phyloP scores from a whole-genome alignment of 306 rosid species.

The Arachis hypogaea region DNA sequence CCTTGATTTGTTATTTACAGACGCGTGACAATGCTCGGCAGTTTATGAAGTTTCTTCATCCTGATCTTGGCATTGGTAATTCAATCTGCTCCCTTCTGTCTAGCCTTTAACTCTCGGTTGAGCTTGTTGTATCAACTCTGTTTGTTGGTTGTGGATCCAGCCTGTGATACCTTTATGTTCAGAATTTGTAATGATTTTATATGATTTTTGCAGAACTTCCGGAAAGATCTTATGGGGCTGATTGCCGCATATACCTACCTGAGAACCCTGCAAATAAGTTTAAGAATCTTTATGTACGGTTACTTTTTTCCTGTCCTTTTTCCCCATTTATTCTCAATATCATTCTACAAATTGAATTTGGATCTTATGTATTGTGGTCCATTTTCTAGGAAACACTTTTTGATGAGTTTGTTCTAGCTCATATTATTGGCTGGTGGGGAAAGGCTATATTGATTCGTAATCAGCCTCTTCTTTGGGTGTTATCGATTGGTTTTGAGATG shows the following conservation, averaged over 20 bases:
- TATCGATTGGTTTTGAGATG: conserved; percentile 89
- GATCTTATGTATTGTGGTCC: conserved; percentile 20
- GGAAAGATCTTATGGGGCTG: conserved; percentile 95
- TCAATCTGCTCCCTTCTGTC: conserved; percentile 31
- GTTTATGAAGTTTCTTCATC: conserved; percentile 98
- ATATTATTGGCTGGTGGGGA: conserved; percentile 99
- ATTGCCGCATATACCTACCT: conserved; percentile 90
- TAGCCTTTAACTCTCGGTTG: conserved; percentile 28
- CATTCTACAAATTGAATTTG: conserved; percentile 31
- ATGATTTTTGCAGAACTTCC: conserved; percentile 78
- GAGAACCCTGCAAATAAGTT: conserved; percentile 93
- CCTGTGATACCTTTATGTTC: neutral
- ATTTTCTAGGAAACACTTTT: conserved; percentile 81
- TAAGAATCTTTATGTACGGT: conserved; percentile 99
- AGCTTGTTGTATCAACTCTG: conserved; percentile 13
- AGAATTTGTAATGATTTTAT: conserved; percentile 36
- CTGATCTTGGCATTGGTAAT: conserved; percentile 97
- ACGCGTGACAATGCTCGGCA: conserved; percentile 95
- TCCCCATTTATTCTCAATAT: conserved; percentile 13
- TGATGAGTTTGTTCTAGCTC: conserved; percentile 96
- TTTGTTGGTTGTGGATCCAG: conserved; percentile 8
- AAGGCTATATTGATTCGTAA: conserved; percentile 98
- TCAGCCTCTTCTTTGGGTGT: conserved; percentile 96
- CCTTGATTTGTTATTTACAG: conserved; percentile 51
- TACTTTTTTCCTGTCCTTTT: conserved; percentile 60